phyloP scores from a whole-genome alignment of 176 grass and related monocot genomes.

The Avena atlantica region DNA sequence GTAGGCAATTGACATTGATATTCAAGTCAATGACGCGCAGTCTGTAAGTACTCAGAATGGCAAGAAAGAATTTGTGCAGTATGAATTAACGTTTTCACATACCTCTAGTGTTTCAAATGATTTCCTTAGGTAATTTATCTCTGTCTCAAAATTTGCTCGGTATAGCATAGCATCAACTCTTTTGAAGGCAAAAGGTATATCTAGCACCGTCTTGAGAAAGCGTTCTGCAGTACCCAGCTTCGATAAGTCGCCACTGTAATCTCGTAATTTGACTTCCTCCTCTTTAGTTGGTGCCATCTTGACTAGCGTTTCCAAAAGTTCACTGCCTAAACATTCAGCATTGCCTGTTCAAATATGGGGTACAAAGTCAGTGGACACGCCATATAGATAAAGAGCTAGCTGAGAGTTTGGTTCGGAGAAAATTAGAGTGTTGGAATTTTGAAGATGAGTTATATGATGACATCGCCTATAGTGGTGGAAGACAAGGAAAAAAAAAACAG shows the following conservation, averaged over 20 bases:
- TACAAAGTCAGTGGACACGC: not conserved
- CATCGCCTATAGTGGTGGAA: not conserved
- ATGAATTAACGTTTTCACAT: conserved; percentile 5
- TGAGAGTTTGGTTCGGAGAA: not conserved
- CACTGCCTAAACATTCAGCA: conserved; percentile 79
- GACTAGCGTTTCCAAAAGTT: conserved; percentile 97
- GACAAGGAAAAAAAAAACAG: not conserved
- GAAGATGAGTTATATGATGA: not conserved
- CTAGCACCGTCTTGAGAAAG: conserved; percentile 86
- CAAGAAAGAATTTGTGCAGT: conserved; percentile 5
- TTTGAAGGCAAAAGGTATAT: conserved; percentile 98
- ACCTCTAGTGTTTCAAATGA: conserved; percentile 98
- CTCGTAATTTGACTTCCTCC: conserved; percentile 87
- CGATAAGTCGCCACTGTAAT: conserved; percentile 70
- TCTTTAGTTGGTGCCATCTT: conserved; percentile 99
- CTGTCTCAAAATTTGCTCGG: conserved; percentile 92
- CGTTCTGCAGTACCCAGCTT: conserved; percentile 90
- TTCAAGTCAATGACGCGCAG: not conserved
- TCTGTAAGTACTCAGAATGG: not conserved
- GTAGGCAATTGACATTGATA: not conserved
- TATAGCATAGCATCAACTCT: conserved; percentile 98
- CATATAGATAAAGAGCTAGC: not conserved
- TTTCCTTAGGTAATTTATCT: conserved; percentile 88
- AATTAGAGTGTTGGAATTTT: not conserved
- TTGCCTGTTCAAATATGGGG: conserved; percentile 65